These are phyloP conservation scores for Akanthomyces lecanii DNA, from an alignment of 2,329 filamentous ascomycete genomes.

Conservation along the genomic window DNA sequence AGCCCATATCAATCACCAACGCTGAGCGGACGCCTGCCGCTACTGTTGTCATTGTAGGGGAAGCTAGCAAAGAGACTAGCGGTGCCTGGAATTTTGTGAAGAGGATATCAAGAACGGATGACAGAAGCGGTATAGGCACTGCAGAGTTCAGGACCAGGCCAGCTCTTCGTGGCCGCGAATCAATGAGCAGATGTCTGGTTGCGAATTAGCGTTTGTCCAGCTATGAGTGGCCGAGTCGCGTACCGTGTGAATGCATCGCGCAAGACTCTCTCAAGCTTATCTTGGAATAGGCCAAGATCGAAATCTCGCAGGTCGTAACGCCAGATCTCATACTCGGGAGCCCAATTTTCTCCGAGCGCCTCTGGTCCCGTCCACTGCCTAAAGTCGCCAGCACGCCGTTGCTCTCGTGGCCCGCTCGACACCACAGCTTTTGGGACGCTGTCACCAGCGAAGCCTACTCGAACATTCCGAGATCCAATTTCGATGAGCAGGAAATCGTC, in stretches of 20 bases:
- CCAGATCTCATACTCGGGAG: slow-evolving; percentile 70
- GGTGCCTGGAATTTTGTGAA: slow-evolving; percentile 80
- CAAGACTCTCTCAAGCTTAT: slow-evolving; percentile 80
- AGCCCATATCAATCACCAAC: slow-evolving; percentile 84
- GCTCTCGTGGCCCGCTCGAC: slow-evolving; percentile 69
- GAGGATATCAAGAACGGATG: slow-evolving; percentile 68
- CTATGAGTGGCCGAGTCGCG: slow-evolving; percentile 35
- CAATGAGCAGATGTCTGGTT: slow-evolving; percentile 59
- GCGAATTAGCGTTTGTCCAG: background rate
- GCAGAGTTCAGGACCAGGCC: slow-evolving; percentile 72
- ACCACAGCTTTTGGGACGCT: slow-evolving; percentile 66
- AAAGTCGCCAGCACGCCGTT: slow-evolving; percentile 77
- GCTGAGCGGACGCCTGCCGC: slow-evolving; percentile 83
- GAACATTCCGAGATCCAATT: slow-evolving; percentile 72
- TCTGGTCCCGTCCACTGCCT: slow-evolving; percentile 59
- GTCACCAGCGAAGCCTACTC: slow-evolving; percentile 84
- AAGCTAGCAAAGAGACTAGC: slow-evolving; percentile 74
- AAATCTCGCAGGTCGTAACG: slow-evolving; percentile 65
- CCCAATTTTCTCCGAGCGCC: slow-evolving; percentile 51
- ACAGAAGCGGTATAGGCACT: slow-evolving; percentile 73
- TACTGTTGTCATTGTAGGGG: slow-evolving; percentile 67
- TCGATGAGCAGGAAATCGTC: slow-evolving; percentile 85
- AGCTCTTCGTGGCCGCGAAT: slow-evolving; percentile 71
- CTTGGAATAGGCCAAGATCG: slow-evolving; percentile 75
- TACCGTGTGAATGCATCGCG: slow-evolving; percentile 79